Conservation (phyloP, 2,329 filamentous ascomycete genomes). For the Lecanoromycetidae sp. region DNA sequence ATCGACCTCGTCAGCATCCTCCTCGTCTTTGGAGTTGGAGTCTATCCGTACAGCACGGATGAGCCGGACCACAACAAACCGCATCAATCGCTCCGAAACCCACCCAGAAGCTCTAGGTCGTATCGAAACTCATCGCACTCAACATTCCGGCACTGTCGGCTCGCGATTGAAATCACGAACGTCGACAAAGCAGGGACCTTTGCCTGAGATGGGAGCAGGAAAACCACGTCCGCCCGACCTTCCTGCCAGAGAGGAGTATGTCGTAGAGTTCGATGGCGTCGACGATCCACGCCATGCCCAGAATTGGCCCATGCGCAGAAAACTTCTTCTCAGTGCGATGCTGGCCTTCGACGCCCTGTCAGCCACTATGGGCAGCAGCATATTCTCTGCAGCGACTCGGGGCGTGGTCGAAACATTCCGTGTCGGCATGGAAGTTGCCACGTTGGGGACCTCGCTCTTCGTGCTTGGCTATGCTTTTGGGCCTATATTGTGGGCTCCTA, state of each 20-base stretch:
- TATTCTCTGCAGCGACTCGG: conserved; percentile 34
- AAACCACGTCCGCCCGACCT: conserved; percentile 45
- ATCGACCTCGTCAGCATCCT: conserved; percentile 3
- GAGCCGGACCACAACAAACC: conserved; percentile 24
- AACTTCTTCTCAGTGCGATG: conserved; percentile 33
- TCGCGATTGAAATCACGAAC: conserved; percentile 24
- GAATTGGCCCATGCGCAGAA: conserved; percentile 23
- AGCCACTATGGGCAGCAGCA: conserved; percentile 36
- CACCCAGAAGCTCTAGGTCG: conserved; percentile 29
- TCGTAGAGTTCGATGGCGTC: conserved; percentile 57
- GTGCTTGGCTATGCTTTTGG: conserved; percentile 37
- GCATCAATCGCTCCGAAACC: conserved; percentile 24
- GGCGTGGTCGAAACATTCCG: conserved; percentile 37
- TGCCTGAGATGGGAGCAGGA: conserved; percentile 38
- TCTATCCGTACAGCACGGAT: conserved; percentile 9
- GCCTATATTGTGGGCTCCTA: conserved; percentile 39
- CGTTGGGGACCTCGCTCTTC: conserved; percentile 31
- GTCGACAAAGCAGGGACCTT: conserved; percentile 15
- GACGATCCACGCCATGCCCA: conserved; percentile 22
- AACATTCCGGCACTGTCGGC: conserved; percentile 33
- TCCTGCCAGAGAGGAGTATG: conserved; percentile 46
- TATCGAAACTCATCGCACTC: conserved; percentile 29
- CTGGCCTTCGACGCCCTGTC: conserved; percentile 34
- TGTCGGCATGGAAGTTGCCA: conserved; percentile 35
- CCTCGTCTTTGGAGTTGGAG: background rate